Evolutionary conservation across 768 basidiomycete species (phyloP).

Genomic region (Tephrocybe sp.): DNA sequence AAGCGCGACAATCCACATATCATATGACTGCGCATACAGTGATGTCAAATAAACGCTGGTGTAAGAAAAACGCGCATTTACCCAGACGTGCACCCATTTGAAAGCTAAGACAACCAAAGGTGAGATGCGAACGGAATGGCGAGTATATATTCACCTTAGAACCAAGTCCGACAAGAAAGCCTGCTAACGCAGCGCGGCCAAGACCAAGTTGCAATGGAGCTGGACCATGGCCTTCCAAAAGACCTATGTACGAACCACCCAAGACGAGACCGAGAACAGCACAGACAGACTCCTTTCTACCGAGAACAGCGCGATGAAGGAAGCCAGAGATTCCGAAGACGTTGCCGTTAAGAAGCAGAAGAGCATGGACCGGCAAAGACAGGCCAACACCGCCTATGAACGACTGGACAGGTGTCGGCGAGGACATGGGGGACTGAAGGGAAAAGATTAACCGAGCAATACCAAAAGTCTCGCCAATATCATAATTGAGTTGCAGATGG

Average conservation of each 20-base stretch:
- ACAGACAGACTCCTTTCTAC: slow-evolving; percentile 37
- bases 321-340: slow-evolving; percentile 64
- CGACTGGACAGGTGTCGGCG: slow-evolving; percentile 47
- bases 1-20: slow-evolving; percentile 56
- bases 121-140: slow-evolving; percentile 5
- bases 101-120: slow-evolving; percentile 33
- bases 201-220: slow-evolving; percentile 22
- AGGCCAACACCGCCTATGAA: slow-evolving; percentile 55
- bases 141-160: slow-evolving; percentile 40
- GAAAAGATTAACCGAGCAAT: slow-evolving; percentile 1
- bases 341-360: slow-evolving; percentile 51
- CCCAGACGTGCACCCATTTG: slow-evolving; percentile 69
- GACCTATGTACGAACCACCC: slow-evolving; percentile 43
- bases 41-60: neutral
- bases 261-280: slow-evolving; percentile 45
- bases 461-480: neutral
- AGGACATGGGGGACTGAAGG: slow-evolving; percentile 27
- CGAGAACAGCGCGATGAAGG: slow-evolving; percentile 46
- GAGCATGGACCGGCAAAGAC: slow-evolving; percentile 47
- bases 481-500: neutral
- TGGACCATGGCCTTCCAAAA: slow-evolving; percentile 35
- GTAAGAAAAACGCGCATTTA: slow-evolving; percentile 18
- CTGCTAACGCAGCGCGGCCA: slow-evolving; percentile 38
- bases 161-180: slow-evolving; percentile 56
- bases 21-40: slow-evolving; percentile 50